Base-by-base conservation (phyloP, 2,329 filamentous ascomycete species). In the Stagonosporopsis vannaccii region DNA sequence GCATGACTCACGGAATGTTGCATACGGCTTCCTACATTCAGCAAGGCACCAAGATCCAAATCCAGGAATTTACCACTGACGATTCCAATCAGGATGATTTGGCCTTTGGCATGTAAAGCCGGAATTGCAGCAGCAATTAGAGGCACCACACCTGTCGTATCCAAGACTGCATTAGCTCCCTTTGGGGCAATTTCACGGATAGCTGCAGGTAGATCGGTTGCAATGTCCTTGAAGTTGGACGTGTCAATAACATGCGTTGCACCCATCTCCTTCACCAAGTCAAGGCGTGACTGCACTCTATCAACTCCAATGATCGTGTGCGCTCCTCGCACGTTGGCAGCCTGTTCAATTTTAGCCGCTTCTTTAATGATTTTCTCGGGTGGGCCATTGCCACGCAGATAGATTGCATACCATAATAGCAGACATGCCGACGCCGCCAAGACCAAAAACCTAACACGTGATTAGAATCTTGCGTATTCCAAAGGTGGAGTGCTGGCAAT, bases 11-110 rank as follows among this genome's bases (percentile, higher is more conserved):
- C 3, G 19, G 6, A 4, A 12, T 32, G 0, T 2, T 17, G 5
- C 6, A n/a, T 20, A 1, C 1, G n/a, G 12, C 7, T 3, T 56
- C 59, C 30, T 49, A 65, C 62, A 9, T 75, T 71, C 78, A 85
- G 80, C 54, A 82, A 79, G 13, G 72, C 68, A 17, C 79, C 77
- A 36, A 81, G 74, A 7, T 77, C 75, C 3, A 85, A 58, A 3
- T 69, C 70, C 19, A 84, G 53, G n/a, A 74, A 73, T 6, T 76
- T 72, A 2, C 79, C 77, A 2, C 78, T 77, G 5, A 81, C 76
- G 0, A 78, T 78, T 0, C 83, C 82, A 17, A 85, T 79, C 60
- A 83, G 79, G 6, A 84, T 75, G 23, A 83, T 75, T 57, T 79
- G 80, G 1, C 81, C 83, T 53, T 76, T 76, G 26, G 77, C 77